These are phyloP conservation scores for Solanum peruvianum DNA, from an alignment of 257 asterid genomes.

Conservation along the genomic window DNA sequence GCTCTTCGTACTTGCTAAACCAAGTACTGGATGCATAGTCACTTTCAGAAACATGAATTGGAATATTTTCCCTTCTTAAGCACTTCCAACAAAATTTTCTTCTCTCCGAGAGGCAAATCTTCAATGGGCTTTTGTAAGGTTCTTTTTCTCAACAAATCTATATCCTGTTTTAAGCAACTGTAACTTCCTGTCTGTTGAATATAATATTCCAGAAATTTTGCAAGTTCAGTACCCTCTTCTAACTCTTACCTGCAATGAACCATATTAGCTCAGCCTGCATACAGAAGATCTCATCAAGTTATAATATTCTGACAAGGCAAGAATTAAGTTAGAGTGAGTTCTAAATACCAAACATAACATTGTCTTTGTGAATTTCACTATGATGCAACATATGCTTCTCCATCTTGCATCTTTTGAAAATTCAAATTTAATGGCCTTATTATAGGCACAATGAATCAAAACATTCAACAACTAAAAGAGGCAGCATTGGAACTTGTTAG, in stretches of 20 bases:
- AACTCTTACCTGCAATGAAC: conserved; percentile 2
- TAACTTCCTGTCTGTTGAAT: neutral
- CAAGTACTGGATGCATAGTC: neutral
- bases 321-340: neutral
- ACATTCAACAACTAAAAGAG: neutral
- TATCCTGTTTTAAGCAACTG: conserved; percentile 6
- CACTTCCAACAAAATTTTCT: conserved; percentile 23
- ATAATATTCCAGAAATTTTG: conserved; percentile 13
- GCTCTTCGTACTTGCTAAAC: conserved; percentile 14
- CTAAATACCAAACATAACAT: neutral
- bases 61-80: conserved; percentile 18
- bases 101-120: conserved; percentile 24
- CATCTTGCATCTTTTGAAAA: neutral
- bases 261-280: conserved; percentile 7
- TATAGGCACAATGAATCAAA: neutral
- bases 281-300: neutral
- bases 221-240: conserved; percentile 10
- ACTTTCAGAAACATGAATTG: neutral
- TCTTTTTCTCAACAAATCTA: conserved; percentile 12
- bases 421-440: neutral
- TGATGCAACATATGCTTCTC: neutral
- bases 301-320: neutral
- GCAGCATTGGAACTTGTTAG: neutral
- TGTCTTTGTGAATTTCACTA: neutral
- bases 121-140: conserved; percentile 14